A percentile compares a stretch with the other conserved stretches of the same genome.
phyloP scores from a whole-genome alignment of 2,329 filamentous ascomycete species.

The Taxawa tesnikishii region DNA sequence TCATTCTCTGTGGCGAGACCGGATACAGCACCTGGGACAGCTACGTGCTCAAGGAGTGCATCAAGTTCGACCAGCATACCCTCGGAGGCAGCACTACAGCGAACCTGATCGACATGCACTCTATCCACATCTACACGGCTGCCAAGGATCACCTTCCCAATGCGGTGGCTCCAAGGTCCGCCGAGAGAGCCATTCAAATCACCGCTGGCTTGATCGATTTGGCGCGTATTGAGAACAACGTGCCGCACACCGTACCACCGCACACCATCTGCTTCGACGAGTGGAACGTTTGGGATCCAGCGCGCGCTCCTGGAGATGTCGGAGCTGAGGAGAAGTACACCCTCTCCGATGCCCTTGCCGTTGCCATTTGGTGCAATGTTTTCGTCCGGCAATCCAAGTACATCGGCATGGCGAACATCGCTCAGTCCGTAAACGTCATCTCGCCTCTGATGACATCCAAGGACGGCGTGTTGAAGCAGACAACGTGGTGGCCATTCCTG shows the following conservation, averaged over 20 bases:
- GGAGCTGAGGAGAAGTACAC: slow-evolving; percentile 67
- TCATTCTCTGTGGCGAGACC: slow-evolving; percentile 65
- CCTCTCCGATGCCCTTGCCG: slow-evolving; percentile 63
- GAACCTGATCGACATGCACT: slow-evolving; percentile 63
- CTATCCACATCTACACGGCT: slow-evolving; percentile 67
- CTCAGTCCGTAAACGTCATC: slow-evolving; percentile 68
- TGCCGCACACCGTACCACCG: slow-evolving; percentile 45
- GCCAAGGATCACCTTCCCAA: slow-evolving; percentile 37
- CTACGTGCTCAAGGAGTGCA: slow-evolving; percentile 58
- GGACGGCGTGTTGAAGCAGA: slow-evolving; percentile 54
- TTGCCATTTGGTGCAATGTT: slow-evolving; percentile 63
- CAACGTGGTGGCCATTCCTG: slow-evolving; percentile 62
- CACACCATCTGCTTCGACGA: slow-evolving; percentile 73
- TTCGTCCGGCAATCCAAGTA: slow-evolving; percentile 60
- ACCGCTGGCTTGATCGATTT: slow-evolving; percentile 58
- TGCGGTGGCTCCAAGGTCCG: slow-evolving; percentile 52
- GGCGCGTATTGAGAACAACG: slow-evolving; percentile 55
- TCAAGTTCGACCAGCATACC: slow-evolving; percentile 38
- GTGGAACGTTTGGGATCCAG: slow-evolving; percentile 75
- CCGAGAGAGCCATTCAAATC: slow-evolving; percentile 64
- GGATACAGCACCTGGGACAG: slow-evolving; percentile 61
- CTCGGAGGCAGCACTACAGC: slow-evolving; percentile 35
- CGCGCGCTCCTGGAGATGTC: slow-evolving; percentile 55
- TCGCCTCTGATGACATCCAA: slow-evolving; percentile 61
- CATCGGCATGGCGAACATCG: slow-evolving; percentile 68